Percentiles rank a stretch among this genome's conserved stretches.
phyloP scores from a whole-genome alignment of 768 basidiomycete species.

The Mycena galericulata region DNA sequence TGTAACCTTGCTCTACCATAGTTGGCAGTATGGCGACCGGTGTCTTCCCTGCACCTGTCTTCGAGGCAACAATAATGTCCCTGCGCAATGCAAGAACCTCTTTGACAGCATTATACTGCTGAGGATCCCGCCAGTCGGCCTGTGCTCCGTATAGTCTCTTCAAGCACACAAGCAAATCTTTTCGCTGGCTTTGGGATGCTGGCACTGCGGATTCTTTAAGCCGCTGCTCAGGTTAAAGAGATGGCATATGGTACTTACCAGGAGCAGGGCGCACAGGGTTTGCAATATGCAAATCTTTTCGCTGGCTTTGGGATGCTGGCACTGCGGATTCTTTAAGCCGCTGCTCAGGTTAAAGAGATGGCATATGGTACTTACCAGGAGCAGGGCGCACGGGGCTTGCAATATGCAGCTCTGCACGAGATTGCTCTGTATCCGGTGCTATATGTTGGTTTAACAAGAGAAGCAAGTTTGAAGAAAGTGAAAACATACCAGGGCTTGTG shows the following conservation, averaged over 20 bases:
- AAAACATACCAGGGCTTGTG: no score
- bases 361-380: no score
- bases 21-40: constrained; percentile 40
- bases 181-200: neutral
- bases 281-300: neutral
- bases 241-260: no score
- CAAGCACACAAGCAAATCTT: neutral
- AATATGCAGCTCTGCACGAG: neutral
- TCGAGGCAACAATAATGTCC: constrained; percentile 40
- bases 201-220: no score
- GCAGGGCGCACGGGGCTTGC: no score
- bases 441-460: no score
- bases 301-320: neutral
- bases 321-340: no score
- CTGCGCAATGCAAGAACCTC: constrained; percentile 17
- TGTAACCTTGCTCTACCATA: constrained; percentile 17
- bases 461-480: no score
- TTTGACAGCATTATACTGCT: constrained; percentile 35
- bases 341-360: no score
- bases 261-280: no score
- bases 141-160: constrained; percentile 4
- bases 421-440: no score
- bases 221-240: no score
- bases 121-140: constrained; percentile 29
- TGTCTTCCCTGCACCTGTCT: constrained; percentile 43